These are phyloP conservation scores for Blastobotrys indianensis DNA, from an alignment of 1,139 yeast species.

Conservation along the genomic window DNA sequence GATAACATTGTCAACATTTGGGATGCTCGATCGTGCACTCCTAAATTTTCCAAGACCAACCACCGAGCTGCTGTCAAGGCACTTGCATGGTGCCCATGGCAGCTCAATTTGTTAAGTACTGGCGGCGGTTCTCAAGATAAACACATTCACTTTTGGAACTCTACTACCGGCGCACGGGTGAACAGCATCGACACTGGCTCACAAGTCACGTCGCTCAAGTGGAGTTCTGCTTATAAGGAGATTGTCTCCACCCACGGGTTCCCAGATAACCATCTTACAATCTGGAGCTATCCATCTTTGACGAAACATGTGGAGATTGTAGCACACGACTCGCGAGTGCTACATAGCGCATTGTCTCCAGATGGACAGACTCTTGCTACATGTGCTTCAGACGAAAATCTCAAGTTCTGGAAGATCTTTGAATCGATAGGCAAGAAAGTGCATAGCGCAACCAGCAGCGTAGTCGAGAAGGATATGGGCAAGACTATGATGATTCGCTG, in stretches of 20 bases:
- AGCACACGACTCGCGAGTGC: slow-evolving; percentile 88
- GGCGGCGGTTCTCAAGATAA: slow-evolving; percentile 96
- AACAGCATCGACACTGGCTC: slow-evolving; percentile 89
- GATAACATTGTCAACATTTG: slow-evolving; percentile 91
- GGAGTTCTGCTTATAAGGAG: slow-evolving; percentile 82
- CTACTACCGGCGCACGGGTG: slow-evolving; percentile 81
- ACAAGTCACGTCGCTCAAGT: slow-evolving; percentile 84
- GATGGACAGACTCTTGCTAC: slow-evolving; percentile 89
- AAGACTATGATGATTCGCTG: slow-evolving; percentile 42
- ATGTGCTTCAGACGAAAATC: slow-evolving; percentile 93
- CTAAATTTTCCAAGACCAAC: slow-evolving; percentile 68
- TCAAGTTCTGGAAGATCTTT: slow-evolving; percentile 91
- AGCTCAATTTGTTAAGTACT: slow-evolving; percentile 74
- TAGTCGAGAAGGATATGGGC: slow-evolving; percentile 35
- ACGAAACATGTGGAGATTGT: slow-evolving; percentile 84
- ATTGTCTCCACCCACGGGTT: slow-evolving; percentile 92
- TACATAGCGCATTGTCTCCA: slow-evolving; percentile 80
- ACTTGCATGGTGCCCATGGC: slow-evolving; percentile 91
- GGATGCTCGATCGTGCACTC: slow-evolving; percentile 78
- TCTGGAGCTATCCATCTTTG: slow-evolving; percentile 81
- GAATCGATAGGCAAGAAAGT: slow-evolving; percentile 45
- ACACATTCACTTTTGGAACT: slow-evolving; percentile 91
- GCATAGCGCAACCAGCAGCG: slow-evolving; percentile 21
- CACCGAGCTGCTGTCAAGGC: slow-evolving; percentile 97
- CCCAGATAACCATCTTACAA: slow-evolving; percentile 78